Base-by-base conservation (phyloP, 805 yeast species). In the Metschnikowia lochheadii region DNA sequence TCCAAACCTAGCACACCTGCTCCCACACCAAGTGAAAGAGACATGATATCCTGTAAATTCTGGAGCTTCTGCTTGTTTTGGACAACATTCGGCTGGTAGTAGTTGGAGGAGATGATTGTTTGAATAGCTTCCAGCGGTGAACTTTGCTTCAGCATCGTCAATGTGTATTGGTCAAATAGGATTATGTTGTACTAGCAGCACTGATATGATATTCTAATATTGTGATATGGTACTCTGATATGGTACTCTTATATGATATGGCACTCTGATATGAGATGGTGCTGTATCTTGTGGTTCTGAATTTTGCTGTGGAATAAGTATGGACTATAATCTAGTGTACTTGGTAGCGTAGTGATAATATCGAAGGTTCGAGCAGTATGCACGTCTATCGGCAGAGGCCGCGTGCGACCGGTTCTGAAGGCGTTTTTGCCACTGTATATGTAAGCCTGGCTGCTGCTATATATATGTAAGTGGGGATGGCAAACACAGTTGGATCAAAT, bases 1-100 rank as follows among this genome's bases (percentile, higher is more conserved):
- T 72, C 77, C 44, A 73, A 57, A 2, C 75, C 66, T 49, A 73
- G 59, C 13, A 68, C 61, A 0, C 78, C 78, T 2, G 75, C 68
- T 3, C 67, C 76, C 6, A 70, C 63, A 0, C 78, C 78, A 33
- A 72, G 60, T 5, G 63, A 65, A 35, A 74, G 61, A 33, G 72
- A 63, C 57, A 69, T 61, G 7, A 73, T 60, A 51, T 73, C 76
- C 47, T 72, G 75, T 3, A 71, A 62, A 36, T 61, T 65, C 44
- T 68, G 61, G 8, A 56, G 52, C 40, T 56, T 56, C 10, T 51
- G 53, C 26, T 52, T 52, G 31, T 57, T 57, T 33, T 51, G 44
- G 5, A 39, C 40, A 34, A 48, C 43, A 41, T 48, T 49, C 1
- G 55, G 50, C 40, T 46, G 42, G 35, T 35, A 50, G 42, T 37